Percentiles rank a stretch among this genome's conserved stretches.
These are phyloP conservation scores for Ampelomyces quisqualis DNA, from an alignment of 2,329 filamentous ascomycete genomes.

Conservation along the genomic window DNA sequence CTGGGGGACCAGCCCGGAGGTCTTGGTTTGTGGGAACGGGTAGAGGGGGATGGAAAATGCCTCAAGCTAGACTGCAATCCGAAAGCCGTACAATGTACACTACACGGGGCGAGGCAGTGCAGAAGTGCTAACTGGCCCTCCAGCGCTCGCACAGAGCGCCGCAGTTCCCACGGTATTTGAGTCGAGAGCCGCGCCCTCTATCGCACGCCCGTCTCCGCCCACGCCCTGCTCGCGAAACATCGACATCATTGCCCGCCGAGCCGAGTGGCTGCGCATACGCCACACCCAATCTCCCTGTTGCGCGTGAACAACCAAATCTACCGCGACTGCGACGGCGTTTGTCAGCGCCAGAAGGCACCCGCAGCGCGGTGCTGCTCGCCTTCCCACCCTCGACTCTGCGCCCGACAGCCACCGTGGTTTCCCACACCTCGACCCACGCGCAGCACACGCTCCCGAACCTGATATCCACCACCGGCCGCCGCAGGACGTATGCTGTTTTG, in stretches of 20 bases:
- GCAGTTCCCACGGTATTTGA: not conserved
- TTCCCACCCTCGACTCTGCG: constrained; percentile 3
- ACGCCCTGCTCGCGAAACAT: constrained; percentile 1
- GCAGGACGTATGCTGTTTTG: constrained; percentile 40
- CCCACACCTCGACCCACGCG: constrained; percentile 29
- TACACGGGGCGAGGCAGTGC: constrained; percentile 11
- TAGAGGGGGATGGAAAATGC: constrained; percentile 10
- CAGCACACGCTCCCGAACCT: constrained; percentile 29
- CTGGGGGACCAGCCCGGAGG: constrained; percentile 5
- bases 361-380: constrained; percentile 1
- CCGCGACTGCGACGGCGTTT: constrained; percentile 10
- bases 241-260: constrained; percentile 9
- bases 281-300: not conserved
- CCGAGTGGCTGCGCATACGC: no score
- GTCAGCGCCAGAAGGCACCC: constrained; percentile 10
- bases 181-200: no score
- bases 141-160: constrained; percentile 4
- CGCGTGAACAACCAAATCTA: constrained; percentile 3
- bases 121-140: not conserved
- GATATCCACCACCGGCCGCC: constrained; percentile 31
- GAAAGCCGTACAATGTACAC: constrained; percentile 11
- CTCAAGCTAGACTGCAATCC: constrained; percentile 11
- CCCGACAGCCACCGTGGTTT: constrained; percentile 33
- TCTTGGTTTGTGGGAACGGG: constrained; percentile 1
- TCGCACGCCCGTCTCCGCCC: not conserved